Evolutionary conservation across 2,329 filamentous ascomycete genomes (phyloP), one percentile per base, ranked within the genome.

Genomic region (Aspergillus tubingensis): DNA sequence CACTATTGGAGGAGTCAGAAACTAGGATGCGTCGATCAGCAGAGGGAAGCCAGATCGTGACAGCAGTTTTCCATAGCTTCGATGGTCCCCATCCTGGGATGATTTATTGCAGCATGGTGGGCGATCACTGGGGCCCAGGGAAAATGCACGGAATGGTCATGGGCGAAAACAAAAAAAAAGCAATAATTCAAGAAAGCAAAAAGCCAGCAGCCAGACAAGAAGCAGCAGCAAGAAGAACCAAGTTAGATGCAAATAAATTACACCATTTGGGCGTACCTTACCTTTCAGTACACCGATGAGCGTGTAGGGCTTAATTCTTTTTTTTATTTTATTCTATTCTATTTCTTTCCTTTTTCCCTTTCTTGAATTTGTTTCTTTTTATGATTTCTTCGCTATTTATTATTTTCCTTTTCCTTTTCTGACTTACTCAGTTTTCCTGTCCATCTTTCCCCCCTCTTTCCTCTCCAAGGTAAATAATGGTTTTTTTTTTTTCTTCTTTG

Each of bases 1-100:
- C 65, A 66, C 67, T 67, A 73, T 75, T 71, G 71, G 73, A 75
- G 72, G 67, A 73, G 73, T 75, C 73, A 75, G 65, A 71, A 74
- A 73, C 65, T 70, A 74, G 68, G 68, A 66, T 69, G 65, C 67
- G 71, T 70, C 64, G 70, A 73, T 74, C 72, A 71, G 68, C 67
- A 68, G 64, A 66, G 66, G 63, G 67, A 67, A 69, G 67, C 68
- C 66, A 72, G 72, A 74, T 73, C 71, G 70, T 74, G 73, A 73
- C 70, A 71, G 70, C 72, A 70, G 68, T 68, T 69, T 75, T 71
- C 65, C 69, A 73, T 73, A 70, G 69, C 70, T 71, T 71, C 68
- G 71, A 70, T 67, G 68, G 70, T 70, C 65, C 65, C 65, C 70
- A 67, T 70, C 63, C 66, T 62, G 71, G 65, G 67, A 65, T 67